Percentiles rank a stretch among this genome's conserved stretches.
Evolutionary conservation across 371 early-diverging fungal genomes (phyloP).

Genomic region (Mortierella sp.): DNA sequence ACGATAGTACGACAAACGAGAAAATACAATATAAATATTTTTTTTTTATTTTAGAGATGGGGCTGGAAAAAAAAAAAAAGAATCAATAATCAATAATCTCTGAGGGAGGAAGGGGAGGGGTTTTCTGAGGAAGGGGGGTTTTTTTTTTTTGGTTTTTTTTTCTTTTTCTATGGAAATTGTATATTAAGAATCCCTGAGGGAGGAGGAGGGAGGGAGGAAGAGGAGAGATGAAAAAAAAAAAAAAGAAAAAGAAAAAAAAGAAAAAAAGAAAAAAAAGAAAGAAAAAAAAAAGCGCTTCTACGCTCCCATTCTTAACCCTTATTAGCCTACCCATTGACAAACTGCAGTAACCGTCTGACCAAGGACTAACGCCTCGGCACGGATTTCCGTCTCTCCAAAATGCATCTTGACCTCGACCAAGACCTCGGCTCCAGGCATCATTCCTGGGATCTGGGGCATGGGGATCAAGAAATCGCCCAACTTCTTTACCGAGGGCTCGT

Average conservation of each 20-base stretch:
- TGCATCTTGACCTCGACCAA: slow-evolving; percentile 52
- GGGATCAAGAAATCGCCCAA: slow-evolving; percentile 62
- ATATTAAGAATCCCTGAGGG: too few species aligned
- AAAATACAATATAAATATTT: too few species aligned
- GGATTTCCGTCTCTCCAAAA: slow-evolving; percentile 62
- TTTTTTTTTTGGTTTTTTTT: background rate
- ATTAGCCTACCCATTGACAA: slow-evolving; percentile 2
- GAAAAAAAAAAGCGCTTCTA: too few species aligned
- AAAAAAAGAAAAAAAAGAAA: background rate
- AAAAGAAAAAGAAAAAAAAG: background rate
- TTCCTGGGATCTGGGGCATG: slow-evolving; percentile 55
- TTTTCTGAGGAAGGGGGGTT: background rate
- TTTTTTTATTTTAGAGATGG: too few species aligned
- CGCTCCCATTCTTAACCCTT: too few species aligned
- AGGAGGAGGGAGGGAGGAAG: background rate
- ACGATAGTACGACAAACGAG: too few species aligned
- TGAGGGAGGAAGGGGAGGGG: too few species aligned
- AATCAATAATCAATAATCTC: too few species aligned
- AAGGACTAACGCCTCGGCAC: slow-evolving; percentile 61
- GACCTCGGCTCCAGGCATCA: background rate
- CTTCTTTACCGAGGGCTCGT: slow-evolving; percentile 53
- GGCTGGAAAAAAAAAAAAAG: too few species aligned
- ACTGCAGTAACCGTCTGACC: slow-evolving; percentile 38
- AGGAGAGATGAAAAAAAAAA: background rate
- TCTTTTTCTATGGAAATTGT: too few species aligned